Evolutionary conservation across 495 filamentous ascomycete genomes (phyloP), one percentile per base, ranked within the genome.

Genomic region (Cercophora newfieldiana): DNA sequence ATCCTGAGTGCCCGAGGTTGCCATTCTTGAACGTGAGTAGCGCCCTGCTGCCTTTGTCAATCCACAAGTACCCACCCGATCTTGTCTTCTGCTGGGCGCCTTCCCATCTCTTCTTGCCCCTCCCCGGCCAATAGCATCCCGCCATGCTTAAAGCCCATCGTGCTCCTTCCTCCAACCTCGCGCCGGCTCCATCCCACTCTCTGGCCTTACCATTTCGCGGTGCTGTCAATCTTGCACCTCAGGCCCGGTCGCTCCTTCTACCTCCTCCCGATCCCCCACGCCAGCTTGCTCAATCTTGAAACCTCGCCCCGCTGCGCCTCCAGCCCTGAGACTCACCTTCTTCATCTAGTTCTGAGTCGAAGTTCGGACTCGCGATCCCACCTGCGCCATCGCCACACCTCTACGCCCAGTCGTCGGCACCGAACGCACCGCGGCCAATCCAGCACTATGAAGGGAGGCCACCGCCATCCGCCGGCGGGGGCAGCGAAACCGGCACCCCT

Each of bases 361-460:
- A 44, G 24, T 49, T 25, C 28, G 53, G 51, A 21, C 10, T 61
- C 19, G 54, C 60, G 25, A 55, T 14, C 25, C 21, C 28, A 47
- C n/a, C 54, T 4, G 29, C 63, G 16, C 28, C 59, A 53, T 22
- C 67, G 49, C 63, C 69, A 67, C 71, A 80, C 80, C 76, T 26
- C n/a, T 72, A n/a, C 65, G 37, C 67, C 66, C 72, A 55, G 61
- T 68, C 64, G 56, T 68, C 56, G 55, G 65, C 73, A 63, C 64
- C 64, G 73, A 65, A 61, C 69, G 18, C 69, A 65, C 63, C 59
- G 58, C 63, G 67, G 24, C n/a, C 57, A 62, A 69, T 67, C 70
- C 47, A 68, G 72, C 70, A 47, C 26, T 67, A 87, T 87, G 85
- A 83, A 83, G 70, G 78, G 80, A 63, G 81, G 80, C 74, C 78